Percentiles rank a stretch among this genome's conserved stretches.
phyloP scores from a whole-genome alignment of 768 basidiomycete genomes.

The Phlebiopsis gigantea region DNA sequence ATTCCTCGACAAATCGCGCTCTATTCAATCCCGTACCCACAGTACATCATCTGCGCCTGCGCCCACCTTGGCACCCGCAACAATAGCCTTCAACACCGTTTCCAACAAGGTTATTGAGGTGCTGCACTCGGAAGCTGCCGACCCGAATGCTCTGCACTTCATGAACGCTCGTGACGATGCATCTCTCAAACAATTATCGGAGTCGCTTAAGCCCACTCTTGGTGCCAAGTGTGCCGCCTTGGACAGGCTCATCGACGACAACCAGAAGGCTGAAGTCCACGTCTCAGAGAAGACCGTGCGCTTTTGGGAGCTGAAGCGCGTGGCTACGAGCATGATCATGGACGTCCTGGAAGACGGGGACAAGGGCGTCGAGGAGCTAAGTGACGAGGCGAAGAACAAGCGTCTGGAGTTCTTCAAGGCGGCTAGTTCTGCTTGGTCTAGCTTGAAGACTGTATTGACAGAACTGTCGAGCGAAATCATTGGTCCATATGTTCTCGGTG shows the following conservation, averaged over 20 bases:
- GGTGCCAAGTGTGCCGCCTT: conserved; percentile 46
- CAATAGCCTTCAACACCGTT: conserved; percentile 56
- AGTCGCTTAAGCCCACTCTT: conserved; percentile 36
- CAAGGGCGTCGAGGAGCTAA: conserved; percentile 34
- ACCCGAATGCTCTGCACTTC: conserved; percentile 57
- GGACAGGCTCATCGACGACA: conserved; percentile 39
- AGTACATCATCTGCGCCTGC: conserved; percentile 72
- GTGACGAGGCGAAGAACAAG: conserved; percentile 32
- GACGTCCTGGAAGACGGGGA: conserved; percentile 42
- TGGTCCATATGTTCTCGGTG: conserved; percentile 64
- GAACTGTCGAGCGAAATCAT: conserved; percentile 52
- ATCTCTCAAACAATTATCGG: conserved; percentile 46
- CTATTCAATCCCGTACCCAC: conserved; percentile 56
- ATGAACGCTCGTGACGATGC: conserved; percentile 54
- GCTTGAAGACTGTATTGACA: conserved; percentile 39
- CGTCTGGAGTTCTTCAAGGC: conserved; percentile 47
- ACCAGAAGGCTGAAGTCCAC: conserved; percentile 39
- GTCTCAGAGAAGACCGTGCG: conserved; percentile 58
- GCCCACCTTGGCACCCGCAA: conserved; percentile 72
- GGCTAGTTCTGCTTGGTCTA: conserved; percentile 47
- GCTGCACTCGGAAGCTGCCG: conserved; percentile 56
- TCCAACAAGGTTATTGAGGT: conserved; percentile 46
- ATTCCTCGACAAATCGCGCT: conserved; percentile 82
- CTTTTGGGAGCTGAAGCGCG: conserved; percentile 57
- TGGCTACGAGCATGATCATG: conserved; percentile 36